A percentile compares a stretch with the other conserved stretches of the same genome.
Evolutionary conservation across 2,329 filamentous ascomycete species (phyloP).

Genomic region (Paecilomyces variotii): DNA sequence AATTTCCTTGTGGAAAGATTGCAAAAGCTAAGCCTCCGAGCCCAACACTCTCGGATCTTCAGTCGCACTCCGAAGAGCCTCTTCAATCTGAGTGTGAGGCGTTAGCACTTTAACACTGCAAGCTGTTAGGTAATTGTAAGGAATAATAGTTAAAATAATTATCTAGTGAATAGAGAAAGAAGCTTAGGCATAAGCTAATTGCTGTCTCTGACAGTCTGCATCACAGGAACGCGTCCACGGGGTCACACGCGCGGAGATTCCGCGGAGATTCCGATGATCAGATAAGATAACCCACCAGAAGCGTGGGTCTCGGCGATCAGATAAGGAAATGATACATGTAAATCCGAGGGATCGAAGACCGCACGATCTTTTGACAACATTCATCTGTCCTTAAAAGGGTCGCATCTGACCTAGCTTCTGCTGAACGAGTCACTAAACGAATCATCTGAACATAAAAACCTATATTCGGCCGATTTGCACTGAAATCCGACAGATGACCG

Average conservation of each 20-base stretch:
- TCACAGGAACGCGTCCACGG: not conserved
- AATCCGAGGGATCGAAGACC: not conserved
- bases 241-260: not conserved
- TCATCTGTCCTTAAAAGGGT: not conserved
- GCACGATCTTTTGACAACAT: not conserved
- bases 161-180: not conserved
- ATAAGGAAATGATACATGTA: not conserved
- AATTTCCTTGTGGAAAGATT: too few species aligned
- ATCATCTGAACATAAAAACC: not conserved
- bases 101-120: not conserved
- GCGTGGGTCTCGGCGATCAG: not conserved
- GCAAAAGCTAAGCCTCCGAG: too few species aligned
- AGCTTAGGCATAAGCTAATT: not conserved
- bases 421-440: not conserved
- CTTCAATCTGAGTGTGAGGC: constrained; percentile 10
- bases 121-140: too few species aligned
- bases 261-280: not conserved
- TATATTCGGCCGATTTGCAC: not conserved
- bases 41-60: not conserved
- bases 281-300: not conserved
- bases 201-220: not conserved
- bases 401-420: not conserved
- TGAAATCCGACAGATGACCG: not conserved
- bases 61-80: not conserved
- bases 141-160: too few species aligned